Evolutionary conservation across 2,329 filamentous ascomycete genomes (phyloP), one percentile per base, ranked within the genome.

Genomic region (Xylariomycetidae sp.): DNA sequence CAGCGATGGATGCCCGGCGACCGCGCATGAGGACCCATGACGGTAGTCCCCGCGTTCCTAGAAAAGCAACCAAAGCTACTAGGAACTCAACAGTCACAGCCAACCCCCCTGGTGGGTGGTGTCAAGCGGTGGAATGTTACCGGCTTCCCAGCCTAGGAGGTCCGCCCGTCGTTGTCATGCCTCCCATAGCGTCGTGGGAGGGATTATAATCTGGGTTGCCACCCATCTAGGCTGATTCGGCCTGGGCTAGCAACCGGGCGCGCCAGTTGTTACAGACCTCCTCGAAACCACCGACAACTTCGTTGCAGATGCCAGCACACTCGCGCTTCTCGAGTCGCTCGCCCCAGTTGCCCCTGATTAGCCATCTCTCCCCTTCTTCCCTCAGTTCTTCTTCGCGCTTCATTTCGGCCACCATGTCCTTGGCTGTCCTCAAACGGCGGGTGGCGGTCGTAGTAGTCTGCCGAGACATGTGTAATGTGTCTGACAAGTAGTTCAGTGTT

Each of bases 231-330:
- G 59, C 54, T 17, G 68, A 59, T 44, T 74, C 72, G n/a, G 71
- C 74, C 52, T 79, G 73, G 10, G 74, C 79, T 39, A 88, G 72
- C 29, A 94, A 63, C 46, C 83, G 76, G 52, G 80, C 78, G 54
- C 89, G 76, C 84, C 89, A 92, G 36, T 77, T 75, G 37, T 89
- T 82, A 61, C 88, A 95, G 1, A 90, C 80, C 54, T 88, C 82
- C 59, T 95, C 90, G 52, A 98, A 96, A 0, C 92, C 92, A 28
- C 82, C 82, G 20, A 95, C 81, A 1, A 98, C 89, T 40, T 93
- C 87, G 4, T 80, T 73, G 59, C 92, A 96, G 10, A 90, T 84
- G 15, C 72, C 72, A 6, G 85, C 87, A 42, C 88, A 93, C 58
- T 94, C 88, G 34, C 90, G 74, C 34, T 78, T 79, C 43, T 75